Evolutionary conservation across 352 stramenopile genomes (phyloP), one percentile per base, ranked within the genome.

Genomic region (Lagenidium giganteum): DNA sequence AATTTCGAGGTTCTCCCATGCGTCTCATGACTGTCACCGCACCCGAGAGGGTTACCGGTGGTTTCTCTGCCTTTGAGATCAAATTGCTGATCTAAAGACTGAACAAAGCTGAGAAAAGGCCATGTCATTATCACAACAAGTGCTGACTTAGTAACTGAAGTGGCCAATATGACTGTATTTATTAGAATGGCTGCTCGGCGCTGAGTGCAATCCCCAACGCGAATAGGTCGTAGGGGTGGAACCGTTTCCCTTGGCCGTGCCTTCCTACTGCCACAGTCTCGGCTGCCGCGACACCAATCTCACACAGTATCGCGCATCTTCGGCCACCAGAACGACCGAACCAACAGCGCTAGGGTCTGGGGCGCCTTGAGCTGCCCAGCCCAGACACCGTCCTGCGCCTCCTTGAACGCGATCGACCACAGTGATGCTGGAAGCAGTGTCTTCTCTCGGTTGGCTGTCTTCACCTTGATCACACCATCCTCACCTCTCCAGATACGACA

Each of bases 161-260:
- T n/a, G n/a, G n/a, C n/a, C n/a, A n/a, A n/a, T n/a, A n/a, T n/a
- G n/a, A n/a, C n/a, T n/a, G n/a, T n/a, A n/a, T n/a, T n/a, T n/a
- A n/a, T n/a, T n/a, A n/a, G n/a, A n/a, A n/a, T n/a, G n/a, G n/a
- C n/a, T n/a, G n/a, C n/a, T n/a, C n/a, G n/a, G n/a, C n/a, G n/a
- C n/a, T n/a, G n/a, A n/a, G n/a, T n/a, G n/a, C n/a, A n/a, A n/a
- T n/a, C n/a, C n/a, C n/a, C n/a, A n/a, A n/a, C n/a, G n/a, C n/a
- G n/a, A n/a, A n/a, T n/a, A n/a, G n/a, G n/a, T n/a, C 48, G n/a
- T 20, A 64, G 21, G 8, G 54, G 48, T 6, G 54, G 54, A 2
- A 55, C 42, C 7, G 55, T 25, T 17, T 43, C 12, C 0, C 23
- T 5, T 2, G 54, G 48, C 9, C 48, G 17, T 0, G 28, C 43